Conservation (phyloP, 345 rosid species). For the Aquilaria malaccensis region DNA sequence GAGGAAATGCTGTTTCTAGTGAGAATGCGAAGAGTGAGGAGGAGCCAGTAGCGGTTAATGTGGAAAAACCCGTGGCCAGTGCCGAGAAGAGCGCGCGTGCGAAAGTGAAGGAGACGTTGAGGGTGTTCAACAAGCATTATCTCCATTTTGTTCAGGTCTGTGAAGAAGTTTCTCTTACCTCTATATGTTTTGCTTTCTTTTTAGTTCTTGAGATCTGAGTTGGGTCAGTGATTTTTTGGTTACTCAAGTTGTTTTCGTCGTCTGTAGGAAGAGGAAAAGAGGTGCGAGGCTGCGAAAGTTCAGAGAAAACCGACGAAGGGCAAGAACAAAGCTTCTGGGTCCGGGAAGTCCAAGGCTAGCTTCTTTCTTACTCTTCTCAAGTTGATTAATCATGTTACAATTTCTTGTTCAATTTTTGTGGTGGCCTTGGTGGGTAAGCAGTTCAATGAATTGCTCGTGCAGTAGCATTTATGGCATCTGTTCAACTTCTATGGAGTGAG, state of each 20-base stretch:
- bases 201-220: neutral
- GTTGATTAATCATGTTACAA: too few species aligned
- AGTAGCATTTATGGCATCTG: too few species aligned
- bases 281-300: slow-evolving; percentile 30
- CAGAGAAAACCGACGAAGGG: slow-evolving; percentile 18
- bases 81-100: slow-evolving; percentile 42
- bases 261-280: slow-evolving; percentile 52
- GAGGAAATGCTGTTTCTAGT: slow-evolving; percentile 3
- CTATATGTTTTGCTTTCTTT: neutral
- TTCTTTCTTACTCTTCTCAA: too few species aligned
- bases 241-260: slow-evolving; percentile 5
- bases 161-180: neutral
- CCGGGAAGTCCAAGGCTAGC: too few species aligned
- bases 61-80: slow-evolving; percentile 2
- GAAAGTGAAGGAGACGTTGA: slow-evolving; percentile 56
- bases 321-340: slow-evolving; percentile 6
- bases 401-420: too few species aligned
- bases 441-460: too few species aligned
- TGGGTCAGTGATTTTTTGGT: neutral
- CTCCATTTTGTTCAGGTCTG: slow-evolving; percentile 76
- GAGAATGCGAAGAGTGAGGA: neutral
- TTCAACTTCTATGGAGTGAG: too few species aligned
- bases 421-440: too few species aligned
- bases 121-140: slow-evolving; percentile 79
- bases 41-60: neutral